Conservation (phyloP, 345 rosid species). For the Heritiera littoralis region DNA sequence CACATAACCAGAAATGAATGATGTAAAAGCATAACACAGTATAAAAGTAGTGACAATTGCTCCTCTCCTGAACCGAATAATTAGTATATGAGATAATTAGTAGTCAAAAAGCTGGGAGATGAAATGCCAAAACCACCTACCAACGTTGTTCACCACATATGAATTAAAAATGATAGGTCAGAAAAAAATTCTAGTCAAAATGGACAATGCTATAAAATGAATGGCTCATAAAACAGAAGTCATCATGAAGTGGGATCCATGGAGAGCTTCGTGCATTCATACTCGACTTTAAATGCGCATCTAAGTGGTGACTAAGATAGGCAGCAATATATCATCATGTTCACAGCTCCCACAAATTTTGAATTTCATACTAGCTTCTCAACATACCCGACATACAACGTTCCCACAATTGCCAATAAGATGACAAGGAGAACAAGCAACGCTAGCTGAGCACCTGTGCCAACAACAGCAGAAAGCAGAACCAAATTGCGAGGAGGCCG, state of each 20-base stretch:
- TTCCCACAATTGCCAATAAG: conserved; percentile 86
- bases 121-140: conserved; percentile 7
- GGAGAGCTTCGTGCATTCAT: background rate
- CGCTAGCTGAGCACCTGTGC: conserved; percentile 95
- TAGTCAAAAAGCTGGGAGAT: background rate
- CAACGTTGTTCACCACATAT: background rate
- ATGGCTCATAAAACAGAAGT: background rate
- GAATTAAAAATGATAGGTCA: background rate
- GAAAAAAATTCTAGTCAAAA: background rate
- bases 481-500: conserved; percentile 69
- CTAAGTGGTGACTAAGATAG: background rate
- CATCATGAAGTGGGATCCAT: background rate
- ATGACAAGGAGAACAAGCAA: conserved; percentile 93
- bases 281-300: background rate
- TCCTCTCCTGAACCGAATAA: conserved; percentile 77
- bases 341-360: background rate
- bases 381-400: conserved; percentile 88
- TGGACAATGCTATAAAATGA: background rate
- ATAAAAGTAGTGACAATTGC: conserved; percentile 98
- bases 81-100: background rate
- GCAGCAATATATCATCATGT: background rate
- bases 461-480: conserved; percentile 89
- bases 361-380: conserved; percentile 10
- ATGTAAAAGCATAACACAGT: conserved; percentile 93
- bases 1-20: conserved; percentile 96